Evolutionary conservation across 2,329 filamentous ascomycete genomes (phyloP).

Genomic region (Coniella vitis): DNA sequence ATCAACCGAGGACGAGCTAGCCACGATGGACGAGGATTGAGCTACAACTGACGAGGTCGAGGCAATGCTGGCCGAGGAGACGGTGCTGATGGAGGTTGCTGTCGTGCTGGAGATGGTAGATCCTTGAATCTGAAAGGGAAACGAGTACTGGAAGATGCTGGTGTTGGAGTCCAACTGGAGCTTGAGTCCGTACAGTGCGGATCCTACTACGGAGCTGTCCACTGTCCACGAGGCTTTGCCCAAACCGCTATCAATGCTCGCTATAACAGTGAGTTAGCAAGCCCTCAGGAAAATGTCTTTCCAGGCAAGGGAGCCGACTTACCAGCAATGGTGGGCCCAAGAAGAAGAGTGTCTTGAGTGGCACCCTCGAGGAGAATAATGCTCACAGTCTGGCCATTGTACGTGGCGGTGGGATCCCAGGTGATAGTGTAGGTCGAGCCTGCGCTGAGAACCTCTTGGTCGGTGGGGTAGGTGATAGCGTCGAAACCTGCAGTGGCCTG

Average conservation of each 20-base stretch:
- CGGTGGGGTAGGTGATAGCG: conserved; percentile 40
- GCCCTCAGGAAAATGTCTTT: not conserved
- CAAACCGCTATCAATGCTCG: conserved; percentile 37
- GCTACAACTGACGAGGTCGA: conserved; percentile 17
- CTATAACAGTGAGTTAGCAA: conserved; percentile 26
- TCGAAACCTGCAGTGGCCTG: conserved; percentile 49
- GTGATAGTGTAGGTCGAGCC: conserved; percentile 43
- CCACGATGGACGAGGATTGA: conserved; percentile 19
- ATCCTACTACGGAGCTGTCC: conserved; percentile 34
- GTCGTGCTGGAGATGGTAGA: conserved; percentile 16
- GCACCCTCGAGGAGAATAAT: conserved; percentile 50
- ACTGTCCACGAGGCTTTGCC: conserved; percentile 46
- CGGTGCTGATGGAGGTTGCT: conserved; percentile 20
- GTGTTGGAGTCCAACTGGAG: conserved; percentile 43
- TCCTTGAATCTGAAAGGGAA: conserved; percentile 50
- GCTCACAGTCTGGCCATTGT: conserved; percentile 35
- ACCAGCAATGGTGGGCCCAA: conserved; percentile 1
- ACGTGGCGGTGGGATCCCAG: conserved; percentile 39
- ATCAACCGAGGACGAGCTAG: conserved; percentile 16
- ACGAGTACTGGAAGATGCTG: conserved; percentile 53
- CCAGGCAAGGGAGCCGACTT: not conserved
- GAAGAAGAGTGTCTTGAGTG: conserved; percentile 32
- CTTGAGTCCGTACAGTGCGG: conserved; percentile 50
- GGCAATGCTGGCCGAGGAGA: conserved; percentile 20
- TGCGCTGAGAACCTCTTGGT: conserved; percentile 37